Conservation (phyloP, 495 filamentous ascomycete genomes). For the Aspergillus affinis region DNA sequence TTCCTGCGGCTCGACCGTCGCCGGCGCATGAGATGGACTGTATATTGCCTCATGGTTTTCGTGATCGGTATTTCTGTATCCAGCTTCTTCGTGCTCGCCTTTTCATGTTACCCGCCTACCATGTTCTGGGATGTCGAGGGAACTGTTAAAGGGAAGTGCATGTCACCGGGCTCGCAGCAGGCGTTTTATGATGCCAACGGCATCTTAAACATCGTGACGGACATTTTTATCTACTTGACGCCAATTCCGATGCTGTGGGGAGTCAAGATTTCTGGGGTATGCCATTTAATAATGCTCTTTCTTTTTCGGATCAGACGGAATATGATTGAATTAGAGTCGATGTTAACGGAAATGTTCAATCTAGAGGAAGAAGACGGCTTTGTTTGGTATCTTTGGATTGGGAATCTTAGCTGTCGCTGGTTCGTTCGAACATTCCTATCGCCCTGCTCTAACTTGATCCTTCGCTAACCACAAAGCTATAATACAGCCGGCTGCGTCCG, state of each 20-base stretch:
- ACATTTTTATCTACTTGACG: background rate
- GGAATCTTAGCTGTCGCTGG: background rate
- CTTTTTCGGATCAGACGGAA: too few relatives aligned
- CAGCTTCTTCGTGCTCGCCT: background rate
- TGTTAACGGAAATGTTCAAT: background rate
- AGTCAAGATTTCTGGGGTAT: background rate
- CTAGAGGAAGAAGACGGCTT: background rate
- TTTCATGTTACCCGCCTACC: background rate
- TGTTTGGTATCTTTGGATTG: background rate
- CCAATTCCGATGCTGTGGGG: background rate
- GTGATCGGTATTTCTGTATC: background rate
- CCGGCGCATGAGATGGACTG: background rate
- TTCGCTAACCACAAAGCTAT: background rate
- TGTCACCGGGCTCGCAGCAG: background rate
- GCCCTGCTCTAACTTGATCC: background rate
- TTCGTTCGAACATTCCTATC: background rate
- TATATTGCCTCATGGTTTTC: background rate
- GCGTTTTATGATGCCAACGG: background rate
- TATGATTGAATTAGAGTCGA: background rate
- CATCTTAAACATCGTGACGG: constrained; percentile 4
- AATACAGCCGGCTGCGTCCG: background rate
- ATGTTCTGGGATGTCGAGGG: background rate
- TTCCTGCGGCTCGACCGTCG: background rate
- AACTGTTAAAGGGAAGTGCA: background rate
- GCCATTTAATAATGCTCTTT: background rate